These are phyloP conservation scores for Xerophyta viscosa DNA, from an alignment of 106 monocot genomes.

Conservation along the genomic window DNA sequence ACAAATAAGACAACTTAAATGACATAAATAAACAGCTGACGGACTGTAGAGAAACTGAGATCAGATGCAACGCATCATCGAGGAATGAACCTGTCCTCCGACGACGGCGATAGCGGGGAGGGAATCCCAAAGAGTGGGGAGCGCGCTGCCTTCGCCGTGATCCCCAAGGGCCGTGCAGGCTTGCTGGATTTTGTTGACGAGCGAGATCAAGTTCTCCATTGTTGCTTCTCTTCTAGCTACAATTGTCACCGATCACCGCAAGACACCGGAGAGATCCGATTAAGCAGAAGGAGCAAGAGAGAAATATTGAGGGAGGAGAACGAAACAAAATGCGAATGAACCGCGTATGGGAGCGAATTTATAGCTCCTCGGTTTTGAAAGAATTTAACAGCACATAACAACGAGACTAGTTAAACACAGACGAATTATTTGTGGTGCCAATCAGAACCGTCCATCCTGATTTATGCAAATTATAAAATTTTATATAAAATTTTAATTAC, in stretches of 20 bases:
- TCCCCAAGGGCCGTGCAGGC: slow-evolving; percentile 58
- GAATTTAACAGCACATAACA: too few species aligned
- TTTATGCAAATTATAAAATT: too few species aligned
- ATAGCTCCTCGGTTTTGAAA: slow-evolving; percentile 1
- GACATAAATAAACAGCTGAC: too few species aligned
- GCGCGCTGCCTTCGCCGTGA: slow-evolving; percentile 42
- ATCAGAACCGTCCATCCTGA: too few species aligned
- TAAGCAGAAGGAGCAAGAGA: background rate
- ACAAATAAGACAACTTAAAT: too few species aligned
- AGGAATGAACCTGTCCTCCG: slow-evolving; percentile 39
- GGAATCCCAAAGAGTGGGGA: slow-evolving; percentile 53
- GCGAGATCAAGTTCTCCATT: slow-evolving; percentile 49
- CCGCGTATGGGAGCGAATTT: background rate
- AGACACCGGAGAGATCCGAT: background rate
- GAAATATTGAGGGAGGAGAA: background rate
- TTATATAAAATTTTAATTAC: too few species aligned
- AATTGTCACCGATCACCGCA: background rate
- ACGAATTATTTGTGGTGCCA: too few species aligned
- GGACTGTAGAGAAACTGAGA: background rate
- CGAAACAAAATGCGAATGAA: background rate
- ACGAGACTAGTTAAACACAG: too few species aligned
- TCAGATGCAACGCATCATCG: background rate
- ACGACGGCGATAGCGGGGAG: slow-evolving; percentile 49
- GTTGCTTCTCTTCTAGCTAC: background rate
- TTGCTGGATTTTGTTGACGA: slow-evolving; percentile 50